Evolutionary conservation across 1,284 basidiomycete genomes (phyloP), one percentile per base, ranked within the genome.

Genomic region (Boletellus dicymbophilus): DNA sequence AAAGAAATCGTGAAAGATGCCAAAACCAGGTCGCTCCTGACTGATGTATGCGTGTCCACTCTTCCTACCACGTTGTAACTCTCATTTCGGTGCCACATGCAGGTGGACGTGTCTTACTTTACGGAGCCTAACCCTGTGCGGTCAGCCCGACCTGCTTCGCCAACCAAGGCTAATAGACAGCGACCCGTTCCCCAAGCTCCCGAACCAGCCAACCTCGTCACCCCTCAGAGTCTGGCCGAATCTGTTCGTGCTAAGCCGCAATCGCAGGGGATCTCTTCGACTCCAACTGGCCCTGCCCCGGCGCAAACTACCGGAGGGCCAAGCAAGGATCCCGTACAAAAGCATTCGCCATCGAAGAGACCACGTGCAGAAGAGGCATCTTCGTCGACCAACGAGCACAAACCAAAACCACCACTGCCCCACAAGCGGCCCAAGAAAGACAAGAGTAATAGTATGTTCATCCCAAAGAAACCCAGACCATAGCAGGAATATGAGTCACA

Each of bases 1-100:
- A 79, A 76, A 48, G 73, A 77, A 25, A 93, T 97, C 34, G 78
- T 97, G 21, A 68, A 73, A 10, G 88, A 98, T 67, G 93, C 95
- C 1, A 77, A 82, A 48, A 67, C 73, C 13, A 75, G 85, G 49
- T 71, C 73, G 16, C 63, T 75, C 30, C 59, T 88, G 34, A 62
- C 79, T 13, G 79, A 84, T 58, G 87, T 87, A 57, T 59, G 79
- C 58, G 22, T 9, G 12, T n/a, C 15, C 60, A 20, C 65, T 66
- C n/a, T n/a, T n/a, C n/a, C n/a, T n/a, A n/a, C n/a, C 30, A 33
- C 13, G 12, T 15, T 33, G 18, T 12, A 39, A 46, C 31, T 13
- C 5, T 9, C 12, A 43, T 16, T 18, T 37, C 39, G 13, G 39
- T 30, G 27, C 39, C n/a, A 8, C 47, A 26, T 31, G 16, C 47